phyloP scores from a whole-genome alignment of 2,329 filamentous ascomycete species.

The Dothideomycetes sp. region DNA sequence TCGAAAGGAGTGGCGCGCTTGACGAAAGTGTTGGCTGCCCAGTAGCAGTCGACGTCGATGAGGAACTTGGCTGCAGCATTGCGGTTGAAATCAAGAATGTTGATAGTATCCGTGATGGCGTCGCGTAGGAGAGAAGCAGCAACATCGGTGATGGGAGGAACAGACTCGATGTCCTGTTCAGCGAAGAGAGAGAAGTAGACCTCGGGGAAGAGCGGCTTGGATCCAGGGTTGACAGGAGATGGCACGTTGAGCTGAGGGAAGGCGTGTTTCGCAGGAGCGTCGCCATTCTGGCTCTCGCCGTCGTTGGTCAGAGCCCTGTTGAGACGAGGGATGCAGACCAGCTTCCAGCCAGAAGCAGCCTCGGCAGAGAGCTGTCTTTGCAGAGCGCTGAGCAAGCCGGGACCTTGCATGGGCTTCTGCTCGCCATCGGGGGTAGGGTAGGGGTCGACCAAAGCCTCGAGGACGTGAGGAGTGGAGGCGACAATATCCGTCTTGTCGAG shows the following conservation, averaged over 20 bases:
- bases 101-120: constrained; percentile 82
- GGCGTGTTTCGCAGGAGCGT: constrained; percentile 54
- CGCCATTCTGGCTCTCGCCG: constrained; percentile 51
- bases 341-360: constrained; percentile 62
- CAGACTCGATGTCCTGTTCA: constrained; percentile 73
- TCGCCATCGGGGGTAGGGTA: constrained; percentile 53
- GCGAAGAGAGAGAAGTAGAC: constrained; percentile 88
- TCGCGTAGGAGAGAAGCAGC: constrained; percentile 79
- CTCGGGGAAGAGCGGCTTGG: constrained; percentile 77
- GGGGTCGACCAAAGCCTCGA: constrained; percentile 80
- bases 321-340: constrained; percentile 53
- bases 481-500: constrained; percentile 95
- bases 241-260: constrained; percentile 72
- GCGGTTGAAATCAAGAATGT: constrained; percentile 86
- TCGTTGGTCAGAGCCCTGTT: constrained; percentile 34
- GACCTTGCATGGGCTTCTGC: constrained; percentile 52
- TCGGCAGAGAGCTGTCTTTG: constrained; percentile 80
- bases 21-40: constrained; percentile 79
- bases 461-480: constrained; percentile 73
- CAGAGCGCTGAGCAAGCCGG: constrained; percentile 69
- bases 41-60: constrained; percentile 93
- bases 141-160: constrained; percentile 67
- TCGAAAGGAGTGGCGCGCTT: constrained; percentile 92
- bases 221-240: constrained; percentile 62
- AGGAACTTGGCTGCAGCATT: constrained; percentile 77